Percentiles rank a stretch among this genome's conserved stretches.
phyloP scores from a whole-genome alignment of 805 yeast genomes.

The Candida sithepensis region DNA sequence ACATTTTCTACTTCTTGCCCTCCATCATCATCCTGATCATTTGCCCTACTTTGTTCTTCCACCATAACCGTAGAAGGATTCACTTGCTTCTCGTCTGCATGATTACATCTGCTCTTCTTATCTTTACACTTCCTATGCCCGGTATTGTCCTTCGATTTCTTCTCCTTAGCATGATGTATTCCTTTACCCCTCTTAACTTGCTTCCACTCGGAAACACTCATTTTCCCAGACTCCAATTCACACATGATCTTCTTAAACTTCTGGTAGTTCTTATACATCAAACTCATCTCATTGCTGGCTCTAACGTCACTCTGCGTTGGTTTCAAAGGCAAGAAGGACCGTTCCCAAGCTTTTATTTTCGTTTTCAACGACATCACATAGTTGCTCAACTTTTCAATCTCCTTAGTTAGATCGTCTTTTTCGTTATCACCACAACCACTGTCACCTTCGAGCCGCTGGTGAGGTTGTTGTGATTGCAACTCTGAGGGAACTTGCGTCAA shows the following conservation, averaged over 20 bases:
- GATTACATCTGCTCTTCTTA: too few relatives aligned
- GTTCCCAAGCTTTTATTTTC: constrained; percentile 56
- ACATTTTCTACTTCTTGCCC: background rate
- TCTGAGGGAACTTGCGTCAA: background rate
- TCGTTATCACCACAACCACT: too few relatives aligned
- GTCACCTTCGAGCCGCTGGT: too few relatives aligned
- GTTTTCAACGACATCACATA: constrained; percentile 30
- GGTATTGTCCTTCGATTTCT: too few relatives aligned
- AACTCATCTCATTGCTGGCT: constrained; percentile 31
- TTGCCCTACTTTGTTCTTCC: too few relatives aligned
- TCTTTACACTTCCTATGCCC: too few relatives aligned
- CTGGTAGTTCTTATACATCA: constrained; percentile 34
- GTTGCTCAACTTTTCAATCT: constrained; percentile 14
- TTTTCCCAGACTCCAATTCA: constrained; percentile 13
- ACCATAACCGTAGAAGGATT: too few relatives aligned
- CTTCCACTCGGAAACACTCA: constrained; percentile 11
- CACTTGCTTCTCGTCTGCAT: too few relatives aligned
- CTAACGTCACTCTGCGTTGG: constrained; percentile 50
- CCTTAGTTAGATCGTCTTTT: constrained; percentile 7
- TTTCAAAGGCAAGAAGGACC: constrained; percentile 31
- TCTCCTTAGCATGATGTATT: too few relatives aligned
- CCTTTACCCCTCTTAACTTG: too few relatives aligned
- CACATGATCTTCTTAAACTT: constrained; percentile 17
- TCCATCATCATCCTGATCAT: background rate
- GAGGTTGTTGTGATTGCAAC: background rate